Base-by-base conservation (phyloP, 2,329 filamentous ascomycete species). In the Lasiodiplodia theobromae region DNA sequence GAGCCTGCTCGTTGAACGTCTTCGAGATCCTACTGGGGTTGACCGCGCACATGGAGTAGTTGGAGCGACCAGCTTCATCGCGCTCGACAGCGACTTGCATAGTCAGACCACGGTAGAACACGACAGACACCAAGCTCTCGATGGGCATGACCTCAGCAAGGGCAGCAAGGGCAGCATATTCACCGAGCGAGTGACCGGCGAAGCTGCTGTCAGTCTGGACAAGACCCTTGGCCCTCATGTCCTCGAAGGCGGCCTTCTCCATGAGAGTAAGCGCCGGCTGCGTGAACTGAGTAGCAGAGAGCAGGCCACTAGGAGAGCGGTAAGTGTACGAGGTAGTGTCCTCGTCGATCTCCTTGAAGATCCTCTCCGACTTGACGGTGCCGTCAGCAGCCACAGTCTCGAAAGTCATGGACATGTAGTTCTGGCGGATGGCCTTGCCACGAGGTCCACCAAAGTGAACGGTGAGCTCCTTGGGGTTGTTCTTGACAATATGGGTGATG, bases 401-500 rank as follows among this genome's bases (percentile, higher is more conserved):
- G 82, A 98, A 99, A 58, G 95, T 98, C 96, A 99, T 99, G 70
- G 95, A 91, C 92, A 98, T 98, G 86, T 99, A 99, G 83, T 99
- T 99, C 78, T 97, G 92, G 71, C 96, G 93, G 74, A 99, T 99
- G 64, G 93, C 94, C 84, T 98, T 99, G 78, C 96, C 96, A 69
- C 93, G 92, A 71, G 96, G 94, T 60, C 96, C 96, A 84, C 96
- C 96, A 77, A 99, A 99, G 85, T 99, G 92, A 72, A 99, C 93
- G 5, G 96, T 99, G 67, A 99, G 90, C 83, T 98, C 96, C 86
- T 97, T 97, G 72, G 96, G 96, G 83, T 99, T 99, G 86, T 98
- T 99, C 87, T 94, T 96, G 81, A 99, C 96, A 76, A 99, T 99
- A 82, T 98, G 94, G 78, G 94, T 97, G 76, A 99, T 99, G 6